Percentiles rank a stretch among this genome's conserved stretches.
These are phyloP conservation scores for Boletus rufocinnamomeus DNA, from an alignment of 768 basidiomycete genomes.

Conservation along the genomic window DNA sequence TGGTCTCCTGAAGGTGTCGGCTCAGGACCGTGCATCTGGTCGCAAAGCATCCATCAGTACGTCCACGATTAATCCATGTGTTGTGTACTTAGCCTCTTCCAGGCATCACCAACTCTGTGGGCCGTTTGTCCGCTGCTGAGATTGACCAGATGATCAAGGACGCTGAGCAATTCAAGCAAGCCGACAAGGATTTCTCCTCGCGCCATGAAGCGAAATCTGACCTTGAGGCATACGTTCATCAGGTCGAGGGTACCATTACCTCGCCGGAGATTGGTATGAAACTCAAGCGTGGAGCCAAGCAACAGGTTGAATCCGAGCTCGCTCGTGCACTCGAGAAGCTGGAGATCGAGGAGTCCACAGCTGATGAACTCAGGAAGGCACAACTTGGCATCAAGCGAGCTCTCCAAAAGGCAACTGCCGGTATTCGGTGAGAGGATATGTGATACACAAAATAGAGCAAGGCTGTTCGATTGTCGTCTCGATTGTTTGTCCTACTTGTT, in stretches of 20 bases:
- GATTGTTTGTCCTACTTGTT: conserved; percentile 17
- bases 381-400: conserved; percentile 95
- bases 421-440: conserved; percentile 62
- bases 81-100: conserved; percentile 12
- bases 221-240: conserved; percentile 96
- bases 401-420: conserved; percentile 95
- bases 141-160: conserved; percentile 99
- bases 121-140: conserved; percentile 94
- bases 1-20: conserved; percentile 98
- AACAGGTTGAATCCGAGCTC: conserved; percentile 95
- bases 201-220: conserved; percentile 98
- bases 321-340: conserved; percentile 98
- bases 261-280: conserved; percentile 97
- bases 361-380: conserved; percentile 94
- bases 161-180: conserved; percentile 93
- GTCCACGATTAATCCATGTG: conserved; percentile 31
- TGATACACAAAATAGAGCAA: conserved; percentile 21
- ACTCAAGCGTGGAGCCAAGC: conserved; percentile 95
- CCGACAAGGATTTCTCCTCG: conserved; percentile 97
- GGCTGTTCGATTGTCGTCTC: conserved; percentile 15
- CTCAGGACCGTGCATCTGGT: conserved; percentile 96
- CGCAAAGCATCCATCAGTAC: conserved; percentile 97
- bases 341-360: conserved; percentile 93
- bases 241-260: conserved; percentile 94
- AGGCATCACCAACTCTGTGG: conserved; percentile 99